phyloP scores from a whole-genome alignment of 306 rosid species.

The Oxytropis ochrocephala region DNA sequence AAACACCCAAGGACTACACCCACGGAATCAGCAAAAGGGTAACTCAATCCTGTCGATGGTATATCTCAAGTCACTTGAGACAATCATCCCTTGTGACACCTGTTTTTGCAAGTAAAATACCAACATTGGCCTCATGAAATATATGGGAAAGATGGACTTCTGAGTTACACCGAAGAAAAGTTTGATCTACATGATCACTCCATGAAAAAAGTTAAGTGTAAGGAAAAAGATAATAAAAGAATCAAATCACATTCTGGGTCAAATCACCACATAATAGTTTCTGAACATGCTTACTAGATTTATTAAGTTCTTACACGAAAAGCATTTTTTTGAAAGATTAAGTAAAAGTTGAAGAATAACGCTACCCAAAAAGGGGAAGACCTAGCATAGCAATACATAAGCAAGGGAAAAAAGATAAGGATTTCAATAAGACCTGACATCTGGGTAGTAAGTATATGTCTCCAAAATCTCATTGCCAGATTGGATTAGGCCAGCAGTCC shows the following conservation, averaged over 20 bases:
- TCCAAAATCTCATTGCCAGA: constrained; percentile 94
- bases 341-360: background rate
- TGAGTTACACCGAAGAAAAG: background rate
- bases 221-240: background rate
- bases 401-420: background rate
- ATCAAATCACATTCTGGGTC: background rate
- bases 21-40: background rate
- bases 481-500: constrained; percentile 76
- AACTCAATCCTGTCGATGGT: background rate
- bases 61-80: background rate
- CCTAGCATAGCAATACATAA: background rate
- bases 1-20: background rate
- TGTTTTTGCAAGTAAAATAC: background rate
- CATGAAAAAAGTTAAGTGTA: background rate
- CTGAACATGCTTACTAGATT: background rate
- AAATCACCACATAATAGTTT: constrained; percentile 4
- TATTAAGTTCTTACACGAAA: constrained; percentile 1
- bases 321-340: background rate
- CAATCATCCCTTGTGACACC: background rate
- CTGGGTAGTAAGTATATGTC: constrained; percentile 60
- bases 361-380: background rate
- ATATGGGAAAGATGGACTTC: background rate
- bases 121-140: background rate
- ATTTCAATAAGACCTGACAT: constrained; percentile 55
- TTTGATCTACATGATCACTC: background rate